phyloP scores from a whole-genome alignment of 495 filamentous ascomycete species.

The Aspergillus homomorphus region DNA sequence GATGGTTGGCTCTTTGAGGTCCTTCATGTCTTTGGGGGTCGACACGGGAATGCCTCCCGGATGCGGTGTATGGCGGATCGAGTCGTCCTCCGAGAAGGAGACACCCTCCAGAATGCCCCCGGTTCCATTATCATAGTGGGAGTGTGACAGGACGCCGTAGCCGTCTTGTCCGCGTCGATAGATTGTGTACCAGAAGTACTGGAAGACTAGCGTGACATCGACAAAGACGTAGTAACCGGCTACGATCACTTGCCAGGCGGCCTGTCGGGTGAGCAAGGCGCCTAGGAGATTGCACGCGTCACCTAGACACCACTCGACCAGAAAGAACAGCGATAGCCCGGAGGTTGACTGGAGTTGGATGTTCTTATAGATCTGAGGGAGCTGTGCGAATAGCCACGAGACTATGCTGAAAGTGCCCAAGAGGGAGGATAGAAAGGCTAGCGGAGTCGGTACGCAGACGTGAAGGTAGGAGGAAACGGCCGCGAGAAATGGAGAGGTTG shows the following conservation, averaged over 20 bases:
- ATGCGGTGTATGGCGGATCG: slow-evolving; percentile 7
- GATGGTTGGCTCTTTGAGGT: slow-evolving; percentile 25
- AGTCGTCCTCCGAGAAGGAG: slow-evolving; percentile 24
- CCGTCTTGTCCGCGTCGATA: slow-evolving; percentile 39
- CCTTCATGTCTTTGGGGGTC: slow-evolving; percentile 31
- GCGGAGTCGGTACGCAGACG: slow-evolving; percentile 63
- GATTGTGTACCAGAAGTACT: slow-evolving; percentile 68
- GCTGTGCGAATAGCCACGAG: slow-evolving; percentile 75
- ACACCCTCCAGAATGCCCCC: slow-evolving; percentile 32
- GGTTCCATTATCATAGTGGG: slow-evolving; percentile 21
- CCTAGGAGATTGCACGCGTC: slow-evolving; percentile 68
- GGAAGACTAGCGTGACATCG: slow-evolving; percentile 58
- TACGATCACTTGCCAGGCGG: slow-evolving; percentile 66
- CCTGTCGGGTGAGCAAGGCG: slow-evolving; percentile 63
- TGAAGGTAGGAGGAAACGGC: slow-evolving; percentile 58
- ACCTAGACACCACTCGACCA: slow-evolving; percentile 67
- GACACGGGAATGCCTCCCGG: slow-evolving; percentile 20
- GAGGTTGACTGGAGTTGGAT: slow-evolving; percentile 62
- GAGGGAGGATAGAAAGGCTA: slow-evolving; percentile 63
- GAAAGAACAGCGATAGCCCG: slow-evolving; percentile 65
- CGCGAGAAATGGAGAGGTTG: slow-evolving; percentile 56
- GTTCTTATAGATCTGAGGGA: slow-evolving; percentile 74
- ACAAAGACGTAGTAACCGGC: slow-evolving; percentile 68
- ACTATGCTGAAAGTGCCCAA: slow-evolving; percentile 63
- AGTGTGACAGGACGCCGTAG: slow-evolving; percentile 22